Evolutionary conservation across 805 yeast species (phyloP).

Genomic region (Yamadazyma tumulicola): DNA sequence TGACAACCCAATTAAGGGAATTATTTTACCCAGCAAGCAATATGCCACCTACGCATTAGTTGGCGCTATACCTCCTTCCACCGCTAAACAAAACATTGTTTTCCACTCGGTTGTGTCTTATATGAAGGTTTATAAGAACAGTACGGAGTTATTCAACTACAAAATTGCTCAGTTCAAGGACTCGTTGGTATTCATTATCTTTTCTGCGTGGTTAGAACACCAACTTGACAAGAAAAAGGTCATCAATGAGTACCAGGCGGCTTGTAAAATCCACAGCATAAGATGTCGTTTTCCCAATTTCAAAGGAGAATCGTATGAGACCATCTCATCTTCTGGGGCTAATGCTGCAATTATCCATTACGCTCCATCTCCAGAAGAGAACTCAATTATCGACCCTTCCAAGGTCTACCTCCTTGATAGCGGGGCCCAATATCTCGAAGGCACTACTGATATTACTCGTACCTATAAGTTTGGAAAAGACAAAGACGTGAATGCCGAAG

Average conservation of each 20-base stretch:
- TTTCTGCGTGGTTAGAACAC: conserved; percentile 78
- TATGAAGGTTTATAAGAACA: conserved; percentile 75
- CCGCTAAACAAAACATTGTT: conserved; percentile 20
- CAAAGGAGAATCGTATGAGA: conserved; percentile 68
- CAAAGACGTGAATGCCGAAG: conserved; percentile 43
- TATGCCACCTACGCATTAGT: conserved; percentile 30
- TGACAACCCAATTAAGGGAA: conserved; percentile 11
- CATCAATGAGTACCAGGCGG: conserved; percentile 65
- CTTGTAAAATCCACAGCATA: conserved; percentile 52
- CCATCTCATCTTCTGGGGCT: conserved; percentile 73
- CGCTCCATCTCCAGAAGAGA: conserved; percentile 58
- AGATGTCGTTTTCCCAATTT: conserved; percentile 53
- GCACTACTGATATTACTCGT: conserved; percentile 91
- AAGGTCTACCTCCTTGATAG: conserved; percentile 55
- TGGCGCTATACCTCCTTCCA: conserved; percentile 25
- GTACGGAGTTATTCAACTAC: conserved; percentile 67
- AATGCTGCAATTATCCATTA: conserved; percentile 77
- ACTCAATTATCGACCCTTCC: conserved; percentile 57
- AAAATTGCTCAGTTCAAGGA: conserved; percentile 77
- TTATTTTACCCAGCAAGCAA: conserved; percentile 32
- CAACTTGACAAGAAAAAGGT: conserved; percentile 34
- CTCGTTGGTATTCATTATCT: conserved; percentile 70
- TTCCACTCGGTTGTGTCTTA: conserved; percentile 34
- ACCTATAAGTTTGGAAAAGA: conserved; percentile 67
- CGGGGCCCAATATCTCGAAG: conserved; percentile 59